Conservation (phyloP, 192 early-diverging fungal genomes). For the Piromyces finnis region DNA sequence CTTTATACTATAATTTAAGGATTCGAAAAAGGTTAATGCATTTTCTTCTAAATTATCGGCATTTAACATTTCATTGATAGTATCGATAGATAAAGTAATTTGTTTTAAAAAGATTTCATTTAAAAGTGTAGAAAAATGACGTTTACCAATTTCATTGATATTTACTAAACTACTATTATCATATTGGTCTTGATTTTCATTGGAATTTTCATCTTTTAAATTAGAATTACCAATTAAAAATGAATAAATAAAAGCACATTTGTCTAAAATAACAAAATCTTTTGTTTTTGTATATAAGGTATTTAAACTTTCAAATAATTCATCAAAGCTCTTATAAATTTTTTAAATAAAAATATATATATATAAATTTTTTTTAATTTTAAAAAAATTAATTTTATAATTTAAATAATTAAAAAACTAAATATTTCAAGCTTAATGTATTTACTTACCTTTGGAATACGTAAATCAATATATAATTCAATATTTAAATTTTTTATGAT, state of each 20-base stretch:
- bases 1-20: background rate
- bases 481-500: background rate
- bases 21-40: background rate
- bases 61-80: background rate
- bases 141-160: background rate
- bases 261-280: background rate
- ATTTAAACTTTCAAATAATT: background rate
- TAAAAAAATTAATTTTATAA: no score
- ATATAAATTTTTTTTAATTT: no score
- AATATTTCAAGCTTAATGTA: no score
- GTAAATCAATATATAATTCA: background rate
- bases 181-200: background rate
- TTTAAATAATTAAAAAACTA: no score
- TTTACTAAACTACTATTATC: background rate
- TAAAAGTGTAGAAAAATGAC: background rate
- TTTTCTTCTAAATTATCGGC: background rate
- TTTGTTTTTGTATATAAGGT: background rate
- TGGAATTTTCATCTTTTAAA: background rate
- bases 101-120: background rate
- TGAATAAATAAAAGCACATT: background rate
- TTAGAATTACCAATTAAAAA: background rate
- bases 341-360: no score
- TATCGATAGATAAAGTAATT: background rate
- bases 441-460: background rate
- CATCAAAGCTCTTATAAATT: background rate